A percentile compares a stretch with the other conserved stretches of the same genome.
These are phyloP conservation scores for Coemansia sp. DNA, from an alignment of 192 early-diverging fungal species.

Conservation along the genomic window DNA sequence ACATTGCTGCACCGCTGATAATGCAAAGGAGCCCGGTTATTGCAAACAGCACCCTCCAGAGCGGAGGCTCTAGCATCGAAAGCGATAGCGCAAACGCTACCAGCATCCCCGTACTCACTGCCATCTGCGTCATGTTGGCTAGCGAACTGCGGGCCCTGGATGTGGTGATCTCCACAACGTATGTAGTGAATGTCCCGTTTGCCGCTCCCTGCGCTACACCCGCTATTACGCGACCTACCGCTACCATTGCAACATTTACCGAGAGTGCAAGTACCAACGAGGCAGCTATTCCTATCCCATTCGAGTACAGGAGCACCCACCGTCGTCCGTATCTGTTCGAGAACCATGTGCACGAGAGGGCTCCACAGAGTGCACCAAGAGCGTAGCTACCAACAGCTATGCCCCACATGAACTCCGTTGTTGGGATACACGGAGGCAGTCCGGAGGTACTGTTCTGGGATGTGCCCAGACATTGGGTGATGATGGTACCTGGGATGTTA, in stretches of 20 bases:
- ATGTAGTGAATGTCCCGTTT: conserved; percentile 61
- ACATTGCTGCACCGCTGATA: conserved; percentile 48
- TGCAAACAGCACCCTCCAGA: conserved; percentile 71
- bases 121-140: conserved; percentile 69
- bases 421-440: conserved; percentile 38
- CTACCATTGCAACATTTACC: conserved; percentile 58
- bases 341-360: conserved; percentile 56
- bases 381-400: conserved; percentile 57
- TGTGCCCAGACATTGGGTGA: conserved; percentile 41
- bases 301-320: conserved; percentile 62
- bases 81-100: conserved; percentile 61
- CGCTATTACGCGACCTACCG: conserved; percentile 64
- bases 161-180: conserved; percentile 77
- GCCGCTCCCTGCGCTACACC: conserved; percentile 70
- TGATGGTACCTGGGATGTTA: conserved; percentile 56
- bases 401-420: conserved; percentile 51
- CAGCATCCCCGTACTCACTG: conserved; percentile 73
- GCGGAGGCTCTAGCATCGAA: conserved; percentile 54
- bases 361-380: conserved; percentile 65
- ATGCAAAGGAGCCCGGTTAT: conserved; percentile 60
- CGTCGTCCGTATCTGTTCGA: conserved; percentile 63
- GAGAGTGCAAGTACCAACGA: conserved; percentile 59
- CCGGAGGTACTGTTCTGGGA: conserved; percentile 14
- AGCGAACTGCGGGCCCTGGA: conserved; percentile 64
- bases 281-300: conserved; percentile 61